A percentile compares a stretch with the other conserved stretches of the same genome.
Evolutionary conservation across 2,329 filamentous ascomycete genomes (phyloP).

Genomic region (Penicillium psychrosexuale): DNA sequence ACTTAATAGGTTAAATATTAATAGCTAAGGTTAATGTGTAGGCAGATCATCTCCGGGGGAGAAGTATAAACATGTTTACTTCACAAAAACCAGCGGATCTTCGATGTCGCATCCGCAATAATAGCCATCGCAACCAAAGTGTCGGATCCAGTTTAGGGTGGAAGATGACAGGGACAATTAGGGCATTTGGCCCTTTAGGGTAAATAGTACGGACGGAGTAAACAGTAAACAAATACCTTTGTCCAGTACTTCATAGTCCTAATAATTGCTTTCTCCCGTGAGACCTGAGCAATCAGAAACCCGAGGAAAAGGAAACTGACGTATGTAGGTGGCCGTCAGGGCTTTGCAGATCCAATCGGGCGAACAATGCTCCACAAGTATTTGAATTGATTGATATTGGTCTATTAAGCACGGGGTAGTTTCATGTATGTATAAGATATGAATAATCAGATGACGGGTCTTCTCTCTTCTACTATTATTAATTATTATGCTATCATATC

Average conservation of each 20-base stretch:
- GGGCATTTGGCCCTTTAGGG: neutral
- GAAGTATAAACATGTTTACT: neutral
- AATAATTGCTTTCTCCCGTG: constrained; percentile 1
- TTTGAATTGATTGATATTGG: constrained; percentile 1
- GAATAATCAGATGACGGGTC: constrained; percentile 4
- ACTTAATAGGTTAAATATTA: neutral
- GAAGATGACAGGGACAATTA: constrained; percentile 6
- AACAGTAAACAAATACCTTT: neutral
- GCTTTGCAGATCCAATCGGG: constrained; percentile 4
- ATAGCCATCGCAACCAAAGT: constrained; percentile 18
- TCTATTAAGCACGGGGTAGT: neutral
- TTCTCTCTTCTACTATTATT: neutral
- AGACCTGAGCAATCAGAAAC: constrained; percentile 10
- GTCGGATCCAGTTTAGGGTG: constrained; percentile 20
- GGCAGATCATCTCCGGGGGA: neutral
- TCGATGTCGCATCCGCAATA: neutral
- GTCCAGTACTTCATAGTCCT: neutral
- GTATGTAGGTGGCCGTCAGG: constrained; percentile 7
- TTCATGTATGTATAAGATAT: neutral
- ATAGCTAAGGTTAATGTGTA: neutral
- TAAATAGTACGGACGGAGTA: neutral
- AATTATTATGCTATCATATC: neutral
- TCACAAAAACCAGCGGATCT: neutral
- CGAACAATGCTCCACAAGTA: neutral
- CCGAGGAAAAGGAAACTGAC: constrained; percentile 8